Evolutionary conservation across 2,329 filamentous ascomycete species (phyloP), one percentile per base, ranked within the genome.

Genomic region (Orbilia quercus): DNA sequence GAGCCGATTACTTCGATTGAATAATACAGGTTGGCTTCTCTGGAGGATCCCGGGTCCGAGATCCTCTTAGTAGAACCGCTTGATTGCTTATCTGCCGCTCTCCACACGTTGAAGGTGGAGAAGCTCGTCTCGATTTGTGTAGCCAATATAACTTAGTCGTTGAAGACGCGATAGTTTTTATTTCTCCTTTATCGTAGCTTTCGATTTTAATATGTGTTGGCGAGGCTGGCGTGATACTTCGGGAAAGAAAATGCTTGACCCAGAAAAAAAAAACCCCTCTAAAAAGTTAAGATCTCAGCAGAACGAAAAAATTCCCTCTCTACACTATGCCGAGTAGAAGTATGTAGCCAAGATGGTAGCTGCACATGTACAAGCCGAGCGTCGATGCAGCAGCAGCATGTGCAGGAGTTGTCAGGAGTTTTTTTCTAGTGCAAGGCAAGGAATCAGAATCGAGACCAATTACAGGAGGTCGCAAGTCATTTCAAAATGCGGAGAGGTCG

Each of bases 1-100:
- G 67, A 65, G 67, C 67, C 67, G 59, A 72, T 58, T 40, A 65
- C 59, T 72, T 72, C 67, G 9, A 64, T 38, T 42, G n/a, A 38
- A 59, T 31, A 44, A 72, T 65, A 72, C 67, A 72, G 58, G 53
- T 72, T 72, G 44, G 45, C 44, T 53, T 47, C 22, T 54, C 38
- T 50, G 18, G 47, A 60, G 67, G 67, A 72, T 64, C 67, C 67
- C 67, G 36, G 51, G 59, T 14, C 48, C 67, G 67, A 72, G 67
- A 72, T 65, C 67, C 67, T 64, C 67, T 65, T 34, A 18, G 51
- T 59, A 31, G 22, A 51, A 55, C 59, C 53, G 57, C 47, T 31
- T 48, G 47, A 47, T 57, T 57, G 34, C 51, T 53, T 44, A 38
- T 50, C 36, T 55, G 36, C 16, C 22, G n/a, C 44, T 58, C 53